phyloP scores from a whole-genome alignment of 2,329 filamentous ascomycete genomes.

The Penicillium fuscoglaucum region DNA sequence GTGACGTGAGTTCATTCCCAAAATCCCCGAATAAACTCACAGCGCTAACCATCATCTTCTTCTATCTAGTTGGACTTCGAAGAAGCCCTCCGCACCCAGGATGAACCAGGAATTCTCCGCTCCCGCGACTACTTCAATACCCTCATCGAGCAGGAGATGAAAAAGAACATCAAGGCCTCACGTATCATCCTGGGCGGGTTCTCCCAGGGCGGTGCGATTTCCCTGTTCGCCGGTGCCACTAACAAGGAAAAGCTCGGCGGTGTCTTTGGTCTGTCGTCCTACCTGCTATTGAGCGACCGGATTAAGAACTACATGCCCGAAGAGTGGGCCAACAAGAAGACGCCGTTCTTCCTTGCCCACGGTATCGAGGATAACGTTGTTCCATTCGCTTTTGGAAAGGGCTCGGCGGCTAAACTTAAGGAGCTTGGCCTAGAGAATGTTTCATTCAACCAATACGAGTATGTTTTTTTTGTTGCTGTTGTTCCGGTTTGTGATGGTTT shows the following conservation, averaged over 20 bases:
- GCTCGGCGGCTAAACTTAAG: constrained; percentile 67
- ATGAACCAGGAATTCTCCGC: constrained; percentile 69
- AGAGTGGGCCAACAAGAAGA: constrained; percentile 66
- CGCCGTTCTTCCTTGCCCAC: constrained; percentile 85
- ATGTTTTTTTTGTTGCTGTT: constrained; percentile 39
- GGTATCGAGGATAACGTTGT: constrained; percentile 78
- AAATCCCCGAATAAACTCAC: background rate
- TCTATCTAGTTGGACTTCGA: constrained; percentile 41
- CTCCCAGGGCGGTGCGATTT: constrained; percentile 80
- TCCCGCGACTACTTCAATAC: constrained; percentile 74
- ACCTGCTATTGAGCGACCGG: constrained; percentile 70
- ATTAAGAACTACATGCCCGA: constrained; percentile 59
- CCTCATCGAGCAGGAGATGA: constrained; percentile 78
- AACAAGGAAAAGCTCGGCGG: constrained; percentile 74
- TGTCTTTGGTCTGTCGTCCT: constrained; percentile 81
- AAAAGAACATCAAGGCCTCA: constrained; percentile 74
- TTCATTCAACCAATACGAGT: constrained; percentile 74
- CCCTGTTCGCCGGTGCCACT: constrained; percentile 77
- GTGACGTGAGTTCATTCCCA: constrained; percentile 35
- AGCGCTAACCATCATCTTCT: background rate
- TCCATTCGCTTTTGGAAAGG: constrained; percentile 64
- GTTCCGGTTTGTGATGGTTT: background rate
- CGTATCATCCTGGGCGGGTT: constrained; percentile 74
- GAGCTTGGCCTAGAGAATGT: constrained; percentile 68
- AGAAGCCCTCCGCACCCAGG: constrained; percentile 44